Evolutionary conservation across 2,329 filamentous ascomycete genomes (phyloP).

Genomic region (Trichophyton schoenleinii): DNA sequence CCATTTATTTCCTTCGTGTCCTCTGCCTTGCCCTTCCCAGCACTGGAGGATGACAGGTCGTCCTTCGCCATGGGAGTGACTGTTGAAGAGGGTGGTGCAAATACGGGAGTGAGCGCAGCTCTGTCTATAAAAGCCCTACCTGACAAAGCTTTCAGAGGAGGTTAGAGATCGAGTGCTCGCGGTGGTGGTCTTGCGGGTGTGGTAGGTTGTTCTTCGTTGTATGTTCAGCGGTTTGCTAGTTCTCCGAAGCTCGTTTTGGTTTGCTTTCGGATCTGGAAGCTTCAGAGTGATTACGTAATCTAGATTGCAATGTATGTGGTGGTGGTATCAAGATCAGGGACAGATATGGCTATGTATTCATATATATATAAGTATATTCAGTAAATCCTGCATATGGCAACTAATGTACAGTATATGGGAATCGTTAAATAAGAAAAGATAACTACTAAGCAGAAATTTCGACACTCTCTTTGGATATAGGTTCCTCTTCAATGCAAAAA

Average conservation of each 20-base stretch:
- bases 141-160: background rate
- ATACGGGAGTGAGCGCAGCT: background rate
- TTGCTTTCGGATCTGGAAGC: background rate
- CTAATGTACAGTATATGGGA: background rate
- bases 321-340: background rate
- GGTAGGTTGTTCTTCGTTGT: background rate
- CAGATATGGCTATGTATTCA: background rate
- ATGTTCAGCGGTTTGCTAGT: background rate
- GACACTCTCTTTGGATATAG: background rate
- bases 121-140: background rate
- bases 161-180: background rate
- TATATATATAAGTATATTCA: background rate
- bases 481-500: conserved; percentile 43
- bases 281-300: background rate
- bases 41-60: conserved; percentile 76
- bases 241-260: background rate
- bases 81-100: background rate
- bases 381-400: background rate
- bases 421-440: background rate
- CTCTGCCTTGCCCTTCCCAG: conserved; percentile 89
- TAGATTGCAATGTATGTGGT: too few species aligned
- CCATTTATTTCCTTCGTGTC: conserved; percentile 50
- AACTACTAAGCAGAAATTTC: background rate
- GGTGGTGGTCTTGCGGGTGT: background rate
- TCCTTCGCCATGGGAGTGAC: conserved; percentile 65